Percentiles rank a stretch among this genome's conserved stretches.
Evolutionary conservation across 768 basidiomycete species (phyloP).

Genomic region (Phaffia australis): DNA sequence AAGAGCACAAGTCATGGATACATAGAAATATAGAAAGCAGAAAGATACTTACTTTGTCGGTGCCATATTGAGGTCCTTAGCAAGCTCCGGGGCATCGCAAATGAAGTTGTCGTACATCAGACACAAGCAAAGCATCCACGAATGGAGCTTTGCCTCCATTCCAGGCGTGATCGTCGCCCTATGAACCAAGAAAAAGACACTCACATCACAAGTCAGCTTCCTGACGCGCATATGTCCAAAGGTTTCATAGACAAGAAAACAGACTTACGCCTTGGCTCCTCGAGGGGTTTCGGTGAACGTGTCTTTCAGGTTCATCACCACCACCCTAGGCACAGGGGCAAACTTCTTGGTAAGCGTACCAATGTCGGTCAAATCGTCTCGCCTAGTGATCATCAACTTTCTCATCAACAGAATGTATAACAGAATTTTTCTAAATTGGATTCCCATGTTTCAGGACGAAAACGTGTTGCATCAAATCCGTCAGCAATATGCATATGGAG

Average conservation of each 20-base stretch:
- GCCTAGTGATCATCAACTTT: conserved; percentile 49
- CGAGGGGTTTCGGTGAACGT: conserved; percentile 69
- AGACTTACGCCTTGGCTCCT: conserved; percentile 53
- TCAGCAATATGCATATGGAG: not conserved
- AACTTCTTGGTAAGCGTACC: conserved; percentile 47
- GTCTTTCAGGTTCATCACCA: conserved; percentile 44
- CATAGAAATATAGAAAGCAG: conserved; percentile 1
- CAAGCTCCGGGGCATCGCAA: conserved; percentile 56
- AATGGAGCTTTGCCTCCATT: conserved; percentile 59
- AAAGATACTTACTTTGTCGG: conserved; percentile 49
- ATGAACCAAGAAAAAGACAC: conserved; percentile 10
- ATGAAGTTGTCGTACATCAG: conserved; percentile 68
- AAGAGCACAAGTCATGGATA: not conserved
- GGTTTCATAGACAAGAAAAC: not conserved
- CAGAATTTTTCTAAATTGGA: conserved; percentile 47
- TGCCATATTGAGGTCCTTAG: conserved; percentile 61
- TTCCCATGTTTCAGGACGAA: conserved; percentile 39
- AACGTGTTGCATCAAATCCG: conserved; percentile 6
- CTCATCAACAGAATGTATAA: conserved; percentile 77
- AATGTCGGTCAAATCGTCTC: conserved; percentile 39
- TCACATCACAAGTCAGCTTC: not conserved
- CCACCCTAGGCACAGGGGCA: conserved; percentile 5
- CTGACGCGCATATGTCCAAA: not conserved
- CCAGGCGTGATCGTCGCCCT: conserved; percentile 53
- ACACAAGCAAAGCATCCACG: conserved; percentile 70